Conservation (phyloP, 2,329 filamentous ascomycete species). For the Aspergillaceae sp. region DNA sequence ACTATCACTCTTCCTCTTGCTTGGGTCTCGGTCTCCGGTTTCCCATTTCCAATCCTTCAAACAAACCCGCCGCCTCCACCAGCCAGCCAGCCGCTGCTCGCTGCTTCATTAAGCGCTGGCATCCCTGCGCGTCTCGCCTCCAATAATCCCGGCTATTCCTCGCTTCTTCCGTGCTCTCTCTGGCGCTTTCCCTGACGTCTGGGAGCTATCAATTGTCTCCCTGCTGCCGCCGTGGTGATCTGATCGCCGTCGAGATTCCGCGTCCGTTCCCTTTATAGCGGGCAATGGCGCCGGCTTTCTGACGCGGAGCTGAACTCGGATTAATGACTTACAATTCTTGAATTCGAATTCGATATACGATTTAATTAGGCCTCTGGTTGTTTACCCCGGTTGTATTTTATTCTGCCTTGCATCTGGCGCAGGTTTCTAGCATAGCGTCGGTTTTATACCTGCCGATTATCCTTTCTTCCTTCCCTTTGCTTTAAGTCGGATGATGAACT, state of each 20-base stretch:
- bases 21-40: not conserved
- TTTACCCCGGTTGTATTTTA: not conserved
- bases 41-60: not conserved
- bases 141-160: no score
- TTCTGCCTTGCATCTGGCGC: not conserved
- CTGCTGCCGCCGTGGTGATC: slow-evolving; percentile 19
- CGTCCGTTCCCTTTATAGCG: not conserved
- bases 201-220: not conserved
- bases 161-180: not conserved
- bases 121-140: no score
- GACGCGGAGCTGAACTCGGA: not conserved
- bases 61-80: not conserved
- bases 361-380: no score
- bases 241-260: slow-evolving; percentile 7
- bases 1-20: not conserved
- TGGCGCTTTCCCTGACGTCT: not conserved
- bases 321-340: not conserved
- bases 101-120: not conserved
- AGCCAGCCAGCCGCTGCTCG: not conserved
- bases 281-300: not conserved
- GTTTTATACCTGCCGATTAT: not conserved
- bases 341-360: no score
- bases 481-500: slow-evolving; percentile 14
- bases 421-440: not conserved
- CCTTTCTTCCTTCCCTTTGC: not conserved